A percentile compares a stretch with the other conserved stretches of the same genome.
Conservation (phyloP, 108 stramenopile genomes). For the Fragilariopsis cylindrus region DNA sequence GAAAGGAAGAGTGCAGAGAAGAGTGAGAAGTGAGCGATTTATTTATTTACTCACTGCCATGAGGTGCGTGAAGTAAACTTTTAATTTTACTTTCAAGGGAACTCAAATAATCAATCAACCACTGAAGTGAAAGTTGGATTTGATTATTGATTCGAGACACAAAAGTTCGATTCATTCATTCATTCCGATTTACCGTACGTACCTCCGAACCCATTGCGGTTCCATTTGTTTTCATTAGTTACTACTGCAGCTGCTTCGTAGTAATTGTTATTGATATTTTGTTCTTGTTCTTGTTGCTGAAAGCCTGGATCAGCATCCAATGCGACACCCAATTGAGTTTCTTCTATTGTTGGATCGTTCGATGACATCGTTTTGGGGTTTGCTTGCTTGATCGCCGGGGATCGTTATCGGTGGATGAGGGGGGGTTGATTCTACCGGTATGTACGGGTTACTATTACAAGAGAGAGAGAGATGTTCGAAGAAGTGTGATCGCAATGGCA, state of each 20-base stretch:
- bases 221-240: constrained; percentile 44
- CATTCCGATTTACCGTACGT: not conserved
- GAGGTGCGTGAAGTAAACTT: no score
- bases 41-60: no score
- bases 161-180: no score
- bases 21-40: no score
- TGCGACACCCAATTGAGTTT: constrained; percentile 21
- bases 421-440: constrained; percentile 69
- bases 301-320: not conserved
- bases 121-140: no score
- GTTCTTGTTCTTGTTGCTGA: not conserved
- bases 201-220: constrained; percentile 62
- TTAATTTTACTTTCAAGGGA: no score
- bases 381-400: no score
- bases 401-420: no score
- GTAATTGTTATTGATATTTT: not conserved
- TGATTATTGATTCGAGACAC: no score
- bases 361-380: constrained; percentile 83
- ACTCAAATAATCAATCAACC: no score
- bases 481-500: not conserved
- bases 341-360: constrained; percentile 53
- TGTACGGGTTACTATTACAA: constrained; percentile 3
- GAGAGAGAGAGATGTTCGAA: constrained; percentile 3
- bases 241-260: not conserved
- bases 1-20: no score